These are phyloP conservation scores for Haplographium delicatum DNA, from an alignment of 495 filamentous ascomycete genomes.

Conservation along the genomic window DNA sequence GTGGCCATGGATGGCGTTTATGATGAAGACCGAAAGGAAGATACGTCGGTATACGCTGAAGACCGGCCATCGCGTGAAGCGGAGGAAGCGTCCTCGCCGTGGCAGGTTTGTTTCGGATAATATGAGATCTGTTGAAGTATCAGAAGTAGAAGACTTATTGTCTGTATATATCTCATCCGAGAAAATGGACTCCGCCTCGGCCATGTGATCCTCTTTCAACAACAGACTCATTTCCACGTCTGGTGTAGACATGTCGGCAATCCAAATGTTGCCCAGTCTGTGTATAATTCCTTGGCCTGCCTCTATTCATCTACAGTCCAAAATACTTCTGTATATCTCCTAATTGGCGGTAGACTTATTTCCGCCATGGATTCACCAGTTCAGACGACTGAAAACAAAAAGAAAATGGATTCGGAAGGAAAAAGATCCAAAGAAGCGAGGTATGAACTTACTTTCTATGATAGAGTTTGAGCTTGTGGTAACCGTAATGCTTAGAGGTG, in stretches of 20 bases:
- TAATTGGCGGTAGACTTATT: too few species aligned
- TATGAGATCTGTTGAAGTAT: background rate
- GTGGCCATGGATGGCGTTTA: slow-evolving; percentile 20
- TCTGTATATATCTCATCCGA: background rate
- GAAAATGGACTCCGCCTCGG: background rate
- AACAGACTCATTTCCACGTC: background rate
- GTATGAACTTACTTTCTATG: too few species aligned
- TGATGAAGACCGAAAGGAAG: slow-evolving; percentile 15
- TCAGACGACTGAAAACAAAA: too few species aligned
- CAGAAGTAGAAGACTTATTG: background rate
- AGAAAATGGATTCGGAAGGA: too few species aligned
- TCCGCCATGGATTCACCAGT: too few species aligned
- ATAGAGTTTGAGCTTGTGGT: too few species aligned
- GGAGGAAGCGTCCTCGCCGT: slow-evolving; percentile 1
- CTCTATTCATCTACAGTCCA: too few species aligned
- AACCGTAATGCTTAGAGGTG: too few species aligned
- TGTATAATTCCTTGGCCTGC: too few species aligned
- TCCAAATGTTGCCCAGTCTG: too few species aligned
- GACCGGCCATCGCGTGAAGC: slow-evolving; percentile 9
- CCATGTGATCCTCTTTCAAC: background rate
- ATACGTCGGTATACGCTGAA: slow-evolving; percentile 21
- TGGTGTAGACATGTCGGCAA: background rate
- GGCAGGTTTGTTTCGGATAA: background rate
- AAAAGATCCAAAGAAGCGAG: too few species aligned
- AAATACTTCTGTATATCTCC: too few species aligned